These are phyloP conservation scores for Gossypium stocksii DNA, from an alignment of 345 rosid species.

Conservation along the genomic window DNA sequence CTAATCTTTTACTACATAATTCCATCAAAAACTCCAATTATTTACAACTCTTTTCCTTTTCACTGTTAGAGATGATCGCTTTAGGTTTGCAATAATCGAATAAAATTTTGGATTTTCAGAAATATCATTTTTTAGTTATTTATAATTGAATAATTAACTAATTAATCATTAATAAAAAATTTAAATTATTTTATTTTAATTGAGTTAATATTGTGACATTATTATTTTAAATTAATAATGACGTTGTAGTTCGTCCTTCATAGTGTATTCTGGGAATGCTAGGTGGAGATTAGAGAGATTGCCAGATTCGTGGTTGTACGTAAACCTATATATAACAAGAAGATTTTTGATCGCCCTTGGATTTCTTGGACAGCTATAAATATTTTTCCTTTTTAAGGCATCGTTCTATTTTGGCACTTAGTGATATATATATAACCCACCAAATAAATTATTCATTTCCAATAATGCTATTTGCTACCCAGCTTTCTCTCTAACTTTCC, in stretches of 20 bases:
- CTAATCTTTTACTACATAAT: no score
- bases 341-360: background rate
- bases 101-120: no score
- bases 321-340: background rate
- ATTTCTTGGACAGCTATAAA: background rate
- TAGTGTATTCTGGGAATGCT: slow-evolving; percentile 9
- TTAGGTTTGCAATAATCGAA: no score
- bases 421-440: background rate
- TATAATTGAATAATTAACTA: no score
- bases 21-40: no score
- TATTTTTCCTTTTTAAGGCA: background rate
- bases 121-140: no score
- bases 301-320: slow-evolving; percentile 23
- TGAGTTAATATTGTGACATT: background rate
- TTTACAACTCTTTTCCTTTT: no score
- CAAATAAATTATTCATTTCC: background rate
- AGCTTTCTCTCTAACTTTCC: background rate
- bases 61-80: no score
- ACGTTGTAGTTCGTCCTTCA: background rate
- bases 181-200: background rate
- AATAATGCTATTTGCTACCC: slow-evolving; percentile 2
- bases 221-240: background rate
- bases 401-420: background rate
- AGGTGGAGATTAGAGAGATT: slow-evolving; percentile 15
- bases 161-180: no score